Evolutionary conservation across 177 flowering plant species (phyloP).

Genomic region (Telopea speciosissima): DNA sequence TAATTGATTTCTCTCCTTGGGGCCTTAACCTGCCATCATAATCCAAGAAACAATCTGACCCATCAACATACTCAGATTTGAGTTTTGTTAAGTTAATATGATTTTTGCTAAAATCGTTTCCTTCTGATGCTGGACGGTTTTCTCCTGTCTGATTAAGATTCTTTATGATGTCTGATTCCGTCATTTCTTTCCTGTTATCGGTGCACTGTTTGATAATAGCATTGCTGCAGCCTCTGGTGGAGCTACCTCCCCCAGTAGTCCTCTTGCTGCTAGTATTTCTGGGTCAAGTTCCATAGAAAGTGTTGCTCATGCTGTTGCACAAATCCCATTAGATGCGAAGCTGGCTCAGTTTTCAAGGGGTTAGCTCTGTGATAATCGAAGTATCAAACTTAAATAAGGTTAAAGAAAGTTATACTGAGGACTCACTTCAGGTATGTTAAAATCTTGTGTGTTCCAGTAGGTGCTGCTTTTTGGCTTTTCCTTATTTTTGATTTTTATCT

Average conservation of each 20-base stretch:
- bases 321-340: conserved; percentile 65
- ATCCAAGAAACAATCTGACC: too few relatives aligned
- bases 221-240: conserved; percentile 58
- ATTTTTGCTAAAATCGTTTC: not conserved
- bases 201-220: conserved; percentile 78
- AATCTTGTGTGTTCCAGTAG: not conserved
- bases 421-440: conserved; percentile 71
- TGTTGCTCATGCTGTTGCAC: conserved; percentile 55
- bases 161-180: not conserved
- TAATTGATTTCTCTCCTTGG: too few relatives aligned
- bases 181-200: conserved; percentile 30
- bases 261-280: conserved; percentile 69
- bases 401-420: conserved; percentile 94
- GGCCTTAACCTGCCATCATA: too few relatives aligned
- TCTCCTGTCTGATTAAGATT: too few relatives aligned
- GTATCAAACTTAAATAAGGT: conserved; percentile 89
- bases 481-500: not conserved
- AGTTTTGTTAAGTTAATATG: too few relatives aligned
- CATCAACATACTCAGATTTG: not conserved
- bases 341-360: conserved; percentile 56
- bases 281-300: conserved; percentile 78
- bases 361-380: conserved; percentile 72
- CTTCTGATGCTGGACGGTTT: not conserved
- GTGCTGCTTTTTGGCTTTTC: not conserved
- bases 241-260: conserved; percentile 86